These are phyloP conservation scores for Panellus pusillus DNA, from an alignment of 768 basidiomycete genomes.

Conservation along the genomic window DNA sequence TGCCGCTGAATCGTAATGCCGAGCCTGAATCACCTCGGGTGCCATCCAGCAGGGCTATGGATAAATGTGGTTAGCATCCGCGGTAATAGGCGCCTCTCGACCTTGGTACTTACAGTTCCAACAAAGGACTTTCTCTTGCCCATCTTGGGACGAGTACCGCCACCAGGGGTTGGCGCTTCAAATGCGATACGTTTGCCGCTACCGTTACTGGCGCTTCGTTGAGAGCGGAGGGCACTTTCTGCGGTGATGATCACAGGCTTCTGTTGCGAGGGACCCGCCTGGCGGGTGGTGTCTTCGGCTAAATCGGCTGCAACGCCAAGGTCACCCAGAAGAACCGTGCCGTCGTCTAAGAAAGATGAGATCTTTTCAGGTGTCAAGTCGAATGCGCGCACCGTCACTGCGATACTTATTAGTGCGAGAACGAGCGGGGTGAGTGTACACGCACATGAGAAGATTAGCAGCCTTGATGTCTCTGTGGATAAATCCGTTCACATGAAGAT, in stretches of 20 bases:
- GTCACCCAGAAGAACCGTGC: conserved; percentile 88
- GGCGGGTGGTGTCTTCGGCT: conserved; percentile 56
- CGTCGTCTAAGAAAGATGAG: conserved; percentile 51
- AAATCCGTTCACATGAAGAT: conserved; percentile 86
- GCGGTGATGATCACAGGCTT: conserved; percentile 30
- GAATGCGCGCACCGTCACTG: neutral
- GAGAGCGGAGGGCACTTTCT: conserved; percentile 31
- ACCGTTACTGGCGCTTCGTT: conserved; percentile 23
- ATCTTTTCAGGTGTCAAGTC: neutral
- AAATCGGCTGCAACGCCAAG: conserved; percentile 90
- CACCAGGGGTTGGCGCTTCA: conserved; percentile 26
- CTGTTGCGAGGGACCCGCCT: conserved; percentile 27
- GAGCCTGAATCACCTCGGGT: conserved; percentile 86
- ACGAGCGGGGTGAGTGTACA: too few species aligned
- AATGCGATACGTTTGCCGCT: conserved; percentile 34
- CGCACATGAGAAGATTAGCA: conserved; percentile 77
- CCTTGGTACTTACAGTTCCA: conserved; percentile 62
- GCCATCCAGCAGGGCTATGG: conserved; percentile 93
- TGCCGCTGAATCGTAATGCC: conserved; percentile 80
- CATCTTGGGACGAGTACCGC: conserved; percentile 41
- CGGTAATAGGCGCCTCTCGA: neutral
- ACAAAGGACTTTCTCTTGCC: conserved; percentile 92
- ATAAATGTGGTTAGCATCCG: neutral
- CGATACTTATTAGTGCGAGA: neutral
- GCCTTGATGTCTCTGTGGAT: conserved; percentile 96